phyloP scores from a whole-genome alignment of 331 rosid species.

The Dryas integrifolia region DNA sequence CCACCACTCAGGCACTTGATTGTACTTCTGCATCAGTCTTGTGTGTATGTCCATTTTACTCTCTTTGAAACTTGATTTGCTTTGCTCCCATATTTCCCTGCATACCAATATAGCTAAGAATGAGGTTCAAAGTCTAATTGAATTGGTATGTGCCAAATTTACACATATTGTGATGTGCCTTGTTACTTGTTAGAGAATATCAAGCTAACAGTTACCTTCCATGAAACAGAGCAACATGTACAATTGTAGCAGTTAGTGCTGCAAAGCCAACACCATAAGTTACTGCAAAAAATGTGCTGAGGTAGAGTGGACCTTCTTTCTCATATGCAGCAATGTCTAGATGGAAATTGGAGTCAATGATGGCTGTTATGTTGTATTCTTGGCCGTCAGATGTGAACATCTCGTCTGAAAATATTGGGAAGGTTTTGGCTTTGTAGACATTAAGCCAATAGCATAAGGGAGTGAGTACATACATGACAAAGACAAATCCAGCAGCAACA shows the following conservation, averaged over 20 bases:
- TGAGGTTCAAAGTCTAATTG: not conserved
- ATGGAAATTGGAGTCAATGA: constrained; percentile 67
- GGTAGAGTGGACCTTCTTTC: constrained; percentile 51
- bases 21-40: constrained; percentile 63
- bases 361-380: constrained; percentile 56
- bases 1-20: constrained; percentile 92
- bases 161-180: no score
- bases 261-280: constrained; percentile 89
- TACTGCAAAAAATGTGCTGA: constrained; percentile 67
- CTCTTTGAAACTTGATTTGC: constrained; percentile 60
- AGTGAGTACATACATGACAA: constrained; percentile 66
- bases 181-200: no score
- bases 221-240: constrained; percentile 82
- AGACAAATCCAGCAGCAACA: constrained; percentile 65
- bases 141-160: no score
- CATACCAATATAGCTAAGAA: not conserved
- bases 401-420: constrained; percentile 59
- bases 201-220: constrained; percentile 50
- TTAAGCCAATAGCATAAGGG: constrained; percentile 72
- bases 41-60: constrained; percentile 79
- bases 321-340: constrained; percentile 59
- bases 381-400: constrained; percentile 54
- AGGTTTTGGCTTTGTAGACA: constrained; percentile 58
- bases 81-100: constrained; percentile 91
- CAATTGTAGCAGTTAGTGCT: constrained; percentile 72